Percentiles rank a stretch among this genome's conserved stretches.
Evolutionary conservation across 2,329 filamentous ascomycete species (phyloP).

Genomic region (Microascus cirrosus): DNA sequence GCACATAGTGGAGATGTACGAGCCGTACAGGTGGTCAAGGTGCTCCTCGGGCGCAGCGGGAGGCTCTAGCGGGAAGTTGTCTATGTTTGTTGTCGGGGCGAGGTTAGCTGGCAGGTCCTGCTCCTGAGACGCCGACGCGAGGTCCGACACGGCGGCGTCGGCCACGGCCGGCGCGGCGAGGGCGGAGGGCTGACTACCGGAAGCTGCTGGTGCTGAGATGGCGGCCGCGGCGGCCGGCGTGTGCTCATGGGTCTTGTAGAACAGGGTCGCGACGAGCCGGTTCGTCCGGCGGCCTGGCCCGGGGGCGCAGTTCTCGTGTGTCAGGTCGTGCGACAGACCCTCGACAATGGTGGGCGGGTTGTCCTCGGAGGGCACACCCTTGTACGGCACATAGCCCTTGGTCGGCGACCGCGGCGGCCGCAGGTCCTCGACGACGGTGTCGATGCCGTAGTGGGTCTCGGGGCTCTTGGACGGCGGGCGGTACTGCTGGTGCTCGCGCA

Average conservation of each 20-base stretch:
- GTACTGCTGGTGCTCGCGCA: conserved; percentile 53
- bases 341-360: conserved; percentile 50
- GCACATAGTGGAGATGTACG: conserved; percentile 53
- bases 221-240: conserved; percentile 21
- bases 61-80: conserved; percentile 49
- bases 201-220: conserved; percentile 17
- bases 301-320: conserved; percentile 52
- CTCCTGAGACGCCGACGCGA: conserved; percentile 13
- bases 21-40: conserved; percentile 55
- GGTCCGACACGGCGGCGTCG: conserved; percentile 20
- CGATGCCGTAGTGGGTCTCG: conserved; percentile 49
- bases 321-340: conserved; percentile 49
- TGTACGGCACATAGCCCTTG: conserved; percentile 29
- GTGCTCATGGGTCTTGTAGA: conserved; percentile 39
- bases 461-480: conserved; percentile 36
- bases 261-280: conserved; percentile 49
- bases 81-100: conserved; percentile 45
- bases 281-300: conserved; percentile 32
- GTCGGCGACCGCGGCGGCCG: conserved; percentile 20
- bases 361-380: conserved; percentile 48
- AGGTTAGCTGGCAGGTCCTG: conserved; percentile 34
- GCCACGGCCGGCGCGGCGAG: conserved; percentile 7
- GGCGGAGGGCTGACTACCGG: conserved; percentile 10
- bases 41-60: conserved; percentile 44
- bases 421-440: conserved; percentile 51